Evolutionary conservation across 2,329 filamentous ascomycete species (phyloP).

Genomic region (Ustulina deusta): DNA sequence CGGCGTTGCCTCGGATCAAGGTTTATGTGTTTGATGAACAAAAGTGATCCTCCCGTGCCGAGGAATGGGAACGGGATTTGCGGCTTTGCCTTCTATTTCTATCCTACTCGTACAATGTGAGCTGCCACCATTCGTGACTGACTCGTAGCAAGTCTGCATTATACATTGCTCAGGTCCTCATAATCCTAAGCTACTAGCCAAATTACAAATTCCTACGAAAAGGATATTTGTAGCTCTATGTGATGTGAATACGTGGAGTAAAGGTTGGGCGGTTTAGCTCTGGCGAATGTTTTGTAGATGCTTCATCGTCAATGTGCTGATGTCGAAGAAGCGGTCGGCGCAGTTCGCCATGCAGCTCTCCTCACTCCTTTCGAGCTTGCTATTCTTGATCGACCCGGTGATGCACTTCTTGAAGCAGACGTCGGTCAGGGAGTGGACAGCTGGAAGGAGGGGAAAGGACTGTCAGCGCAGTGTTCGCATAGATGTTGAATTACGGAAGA

Average conservation of each 20-base stretch:
- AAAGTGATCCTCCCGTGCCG: conserved; percentile 47
- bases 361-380: conserved; percentile 80
- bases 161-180: not conserved
- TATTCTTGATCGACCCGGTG: conserved; percentile 76
- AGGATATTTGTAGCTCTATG: conserved; percentile 1
- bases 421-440: conserved; percentile 70
- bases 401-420: conserved; percentile 97
- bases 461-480: conserved; percentile 4
- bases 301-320: conserved; percentile 85
- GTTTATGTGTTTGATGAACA: conserved; percentile 53
- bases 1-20: conserved; percentile 53
- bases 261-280: conserved; percentile 16
- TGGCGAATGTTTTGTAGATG: conserved; percentile 76
- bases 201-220: conserved; percentile 1
- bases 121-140: not conserved
- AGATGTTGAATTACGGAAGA: not conserved
- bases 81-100: conserved; percentile 28
- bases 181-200: not conserved
- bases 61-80: conserved; percentile 30
- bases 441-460: conserved; percentile 50
- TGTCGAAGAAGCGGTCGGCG: conserved; percentile 92
- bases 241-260: not conserved
- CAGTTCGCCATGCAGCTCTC: conserved; percentile 91
- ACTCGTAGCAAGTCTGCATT: conserved; percentile 14
- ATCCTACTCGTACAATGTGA: conserved; percentile 31